Evolutionary conservation across 495 filamentous ascomycete species (phyloP), one percentile per base, ranked within the genome.

Genomic region (Aspergillus asperescens): DNA sequence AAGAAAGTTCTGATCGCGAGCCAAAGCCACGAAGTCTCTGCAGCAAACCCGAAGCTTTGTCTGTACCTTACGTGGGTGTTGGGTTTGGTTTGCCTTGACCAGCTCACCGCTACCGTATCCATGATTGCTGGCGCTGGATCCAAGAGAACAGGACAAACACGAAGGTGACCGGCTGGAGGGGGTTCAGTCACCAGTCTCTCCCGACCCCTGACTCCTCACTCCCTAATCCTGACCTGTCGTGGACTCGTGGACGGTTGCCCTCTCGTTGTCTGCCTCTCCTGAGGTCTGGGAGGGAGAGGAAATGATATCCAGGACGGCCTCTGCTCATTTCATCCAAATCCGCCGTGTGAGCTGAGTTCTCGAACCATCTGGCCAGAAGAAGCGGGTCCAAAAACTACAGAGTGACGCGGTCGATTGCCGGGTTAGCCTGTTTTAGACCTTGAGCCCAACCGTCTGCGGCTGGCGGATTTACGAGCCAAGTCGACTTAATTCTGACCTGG

Each of bases 371-470:
- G 40, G 50, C 28, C 50, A 40, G 16, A 13, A 40, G 7, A 7
- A 45, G 50, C 50, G 50, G 50, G 50, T 35, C 39, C 5, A 39
- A 12, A 20, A 45, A 46, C 7, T 34, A 34, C 16, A 34, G 39
- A 24, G 16, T 34, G 22, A 31, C 28, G 28, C 20, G 22, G 39
- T 16, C 25, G 24, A 22, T 16, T 22, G 43, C 43, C 28, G n/a
- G 10, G 19, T 23, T 47, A 27, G 48, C 25, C 41, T 48, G 34
- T 50, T 47, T 56, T 27, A 43, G 45, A 8, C 45, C 37, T n/a
- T n/a, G n/a, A 35, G 32, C 32, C 32, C 32, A 35, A 35, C 32
- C 16, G 32, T n/a, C 25, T n/a, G n/a, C n/a, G n/a, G n/a, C n/a
- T n/a, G n/a, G n/a, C n/a, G n/a, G n/a, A n/a, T n/a, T n/a, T n/a